Conservation (phyloP, 176 grass and related monocot genomes). For the Miscanthus lutarioriparius region DNA sequence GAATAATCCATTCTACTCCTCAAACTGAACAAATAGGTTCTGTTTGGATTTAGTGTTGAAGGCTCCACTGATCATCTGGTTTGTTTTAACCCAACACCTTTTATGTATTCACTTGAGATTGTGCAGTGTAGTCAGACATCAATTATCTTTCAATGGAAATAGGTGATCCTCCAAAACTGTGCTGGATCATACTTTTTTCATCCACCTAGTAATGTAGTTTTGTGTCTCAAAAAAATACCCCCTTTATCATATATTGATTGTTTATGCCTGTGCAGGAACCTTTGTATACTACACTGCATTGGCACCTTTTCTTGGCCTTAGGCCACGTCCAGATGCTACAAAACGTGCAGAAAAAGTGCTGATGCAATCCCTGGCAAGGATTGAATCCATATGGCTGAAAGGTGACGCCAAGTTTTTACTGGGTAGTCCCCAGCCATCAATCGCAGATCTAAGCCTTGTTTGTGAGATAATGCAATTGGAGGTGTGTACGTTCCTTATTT, state of each 20-base stretch:
- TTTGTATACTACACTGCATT: constrained; percentile 50
- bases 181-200: background rate
- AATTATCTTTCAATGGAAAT: background rate
- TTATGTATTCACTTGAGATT: background rate
- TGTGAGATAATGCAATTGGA: constrained; percentile 93
- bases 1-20: background rate
- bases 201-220: background rate
- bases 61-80: background rate
- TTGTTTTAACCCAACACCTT: background rate
- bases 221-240: background rate
- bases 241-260: background rate
- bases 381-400: constrained; percentile 74
- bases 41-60: background rate
- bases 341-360: constrained; percentile 63
- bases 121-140: background rate
- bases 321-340: constrained; percentile 51
- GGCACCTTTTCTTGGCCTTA: constrained; percentile 59
- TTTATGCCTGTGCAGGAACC: constrained; percentile 42
- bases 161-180: background rate
- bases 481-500: constrained; percentile 37
- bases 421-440: constrained; percentile 60
- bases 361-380: constrained; percentile 50
- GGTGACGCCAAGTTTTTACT: constrained; percentile 66
- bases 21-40: background rate
- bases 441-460: constrained; percentile 84